These are phyloP conservation scores for Dioscorea cayenensis DNA, from an alignment of 116 monocot species.

Conservation along the genomic window DNA sequence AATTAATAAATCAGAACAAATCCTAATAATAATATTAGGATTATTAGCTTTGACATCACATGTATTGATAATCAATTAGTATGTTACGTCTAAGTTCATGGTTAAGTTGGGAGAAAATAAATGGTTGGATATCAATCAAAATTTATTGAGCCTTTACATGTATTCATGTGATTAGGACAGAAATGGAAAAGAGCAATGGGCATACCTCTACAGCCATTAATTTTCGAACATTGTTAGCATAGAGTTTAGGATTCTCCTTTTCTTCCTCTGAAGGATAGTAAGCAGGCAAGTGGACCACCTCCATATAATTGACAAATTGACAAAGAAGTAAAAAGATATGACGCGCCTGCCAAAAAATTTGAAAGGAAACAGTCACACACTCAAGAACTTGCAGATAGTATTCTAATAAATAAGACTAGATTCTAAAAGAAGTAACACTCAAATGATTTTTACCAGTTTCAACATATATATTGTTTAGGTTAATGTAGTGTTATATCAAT, in stretches of 20 bases:
- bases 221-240: slow-evolving; percentile 63
- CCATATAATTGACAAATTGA: slow-evolving; percentile 75
- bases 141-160: background rate
- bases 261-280: slow-evolving; percentile 71
- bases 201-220: slow-evolving; percentile 66
- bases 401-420: background rate
- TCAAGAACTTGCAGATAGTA: background rate
- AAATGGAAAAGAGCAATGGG: background rate
- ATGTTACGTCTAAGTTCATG: background rate
- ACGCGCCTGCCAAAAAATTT: slow-evolving; percentile 36
- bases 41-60: too few species aligned
- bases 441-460: too few species aligned
- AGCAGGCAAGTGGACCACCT: slow-evolving; percentile 44
- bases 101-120: too few species aligned
- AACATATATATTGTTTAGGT: too few species aligned
- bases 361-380: background rate
- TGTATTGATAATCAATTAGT: background rate
- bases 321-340: slow-evolving; percentile 79
- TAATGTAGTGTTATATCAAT: too few species aligned
- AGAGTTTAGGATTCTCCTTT: slow-evolving; percentile 71
- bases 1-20: background rate
- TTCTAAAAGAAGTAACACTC: too few species aligned
- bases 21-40: too few species aligned
- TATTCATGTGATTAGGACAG: background rate
- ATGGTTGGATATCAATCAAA: background rate